These are phyloP conservation scores for Zizania palustris DNA, from an alignment of 202 grass and related monocot species.

Conservation along the genomic window DNA sequence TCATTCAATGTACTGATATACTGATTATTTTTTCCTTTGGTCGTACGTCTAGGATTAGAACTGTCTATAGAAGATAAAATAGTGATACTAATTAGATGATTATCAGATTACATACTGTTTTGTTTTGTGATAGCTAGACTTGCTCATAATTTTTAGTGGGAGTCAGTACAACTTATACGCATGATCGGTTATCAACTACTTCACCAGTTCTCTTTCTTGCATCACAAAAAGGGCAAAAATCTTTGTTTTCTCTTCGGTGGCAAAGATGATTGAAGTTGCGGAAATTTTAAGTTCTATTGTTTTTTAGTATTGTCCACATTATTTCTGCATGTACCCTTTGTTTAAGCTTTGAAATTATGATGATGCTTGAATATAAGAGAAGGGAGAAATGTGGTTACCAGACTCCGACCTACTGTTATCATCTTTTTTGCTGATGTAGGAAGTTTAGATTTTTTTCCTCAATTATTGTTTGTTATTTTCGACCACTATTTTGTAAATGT, in stretches of 20 bases:
- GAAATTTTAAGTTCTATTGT: background rate
- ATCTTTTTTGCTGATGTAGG: background rate
- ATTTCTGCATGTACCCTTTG: background rate
- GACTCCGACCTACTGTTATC: background rate
- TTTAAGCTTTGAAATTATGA: background rate
- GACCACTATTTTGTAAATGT: background rate
- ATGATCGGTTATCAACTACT: background rate
- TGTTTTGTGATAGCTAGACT: background rate
- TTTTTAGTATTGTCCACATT: background rate
- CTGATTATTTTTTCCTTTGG: slow-evolving; percentile 4
- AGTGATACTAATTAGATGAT: background rate
- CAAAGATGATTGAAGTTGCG: background rate
- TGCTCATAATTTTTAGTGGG: background rate
- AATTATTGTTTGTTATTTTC: background rate
- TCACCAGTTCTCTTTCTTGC: background rate
- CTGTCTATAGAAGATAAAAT: background rate
- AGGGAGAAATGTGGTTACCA: background rate
- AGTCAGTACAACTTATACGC: background rate
- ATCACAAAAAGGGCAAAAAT: background rate
- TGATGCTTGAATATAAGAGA: background rate
- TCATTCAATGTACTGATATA: background rate
- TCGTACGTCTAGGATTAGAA: background rate
- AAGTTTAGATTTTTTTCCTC: slow-evolving; percentile 1
- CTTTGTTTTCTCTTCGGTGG: background rate
- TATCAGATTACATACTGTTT: background rate